Conservation (phyloP, 257 asterid species). For the Forsythia viridissima region DNA sequence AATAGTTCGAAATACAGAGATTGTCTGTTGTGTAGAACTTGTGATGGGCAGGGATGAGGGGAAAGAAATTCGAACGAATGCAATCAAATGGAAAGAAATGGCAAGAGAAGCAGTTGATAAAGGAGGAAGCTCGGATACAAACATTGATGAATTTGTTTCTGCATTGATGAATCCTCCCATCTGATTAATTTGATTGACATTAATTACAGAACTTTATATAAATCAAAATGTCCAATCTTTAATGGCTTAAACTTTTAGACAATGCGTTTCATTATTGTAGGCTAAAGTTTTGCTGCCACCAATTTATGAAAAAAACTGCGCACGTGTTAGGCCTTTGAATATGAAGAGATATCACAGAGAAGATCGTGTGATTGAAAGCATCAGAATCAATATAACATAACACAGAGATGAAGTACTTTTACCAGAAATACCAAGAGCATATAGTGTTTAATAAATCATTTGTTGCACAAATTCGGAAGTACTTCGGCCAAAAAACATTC, state of each 20-base stretch:
- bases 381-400: too few species aligned
- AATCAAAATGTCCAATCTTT: neutral
- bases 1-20: conserved; percentile 4
- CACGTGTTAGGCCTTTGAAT: neutral
- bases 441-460: neutral
- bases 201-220: neutral
- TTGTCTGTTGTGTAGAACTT: neutral
- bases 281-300: neutral
- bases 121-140: neutral
- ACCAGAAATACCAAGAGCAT: too few species aligned
- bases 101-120: conserved; percentile 1
- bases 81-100: neutral
- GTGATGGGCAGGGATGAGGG: neutral
- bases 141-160: neutral
- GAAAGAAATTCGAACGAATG: neutral
- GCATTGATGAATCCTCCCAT: neutral
- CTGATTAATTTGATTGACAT: neutral
- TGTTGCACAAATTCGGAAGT: neutral
- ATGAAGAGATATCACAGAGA: neutral
- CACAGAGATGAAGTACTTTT: neutral
- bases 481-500: neutral
- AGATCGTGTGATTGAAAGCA: too few species aligned
- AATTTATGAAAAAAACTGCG: neutral
- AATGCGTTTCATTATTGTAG: too few species aligned
- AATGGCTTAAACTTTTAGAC: neutral